Percentiles rank a stretch among this genome's conserved stretches.
These are phyloP conservation scores for Wickerhamiella lipophila DNA, from an alignment of 805 yeast genomes.

Conservation along the genomic window DNA sequence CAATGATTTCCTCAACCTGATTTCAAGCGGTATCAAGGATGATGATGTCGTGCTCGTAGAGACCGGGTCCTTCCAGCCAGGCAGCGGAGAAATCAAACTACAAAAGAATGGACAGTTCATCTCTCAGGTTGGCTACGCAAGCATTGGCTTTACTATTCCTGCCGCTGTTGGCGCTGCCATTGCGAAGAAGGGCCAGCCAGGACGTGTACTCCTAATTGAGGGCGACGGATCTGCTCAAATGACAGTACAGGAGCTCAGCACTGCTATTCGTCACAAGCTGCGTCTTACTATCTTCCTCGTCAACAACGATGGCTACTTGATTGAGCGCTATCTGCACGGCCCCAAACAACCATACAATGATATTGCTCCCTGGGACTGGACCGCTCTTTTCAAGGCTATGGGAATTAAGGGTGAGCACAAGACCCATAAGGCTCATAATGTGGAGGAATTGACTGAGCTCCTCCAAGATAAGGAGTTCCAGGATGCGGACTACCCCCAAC, in stretches of 20 bases:
- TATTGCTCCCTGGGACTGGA: slow-evolving; percentile 79
- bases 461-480: slow-evolving; percentile 30
- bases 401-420: slow-evolving; percentile 26
- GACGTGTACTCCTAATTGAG: slow-evolving; percentile 59
- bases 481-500: slow-evolving; percentile 32
- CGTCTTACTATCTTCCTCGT: slow-evolving; percentile 60
- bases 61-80: slow-evolving; percentile 75
- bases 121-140: slow-evolving; percentile 65
- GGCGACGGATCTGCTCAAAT: slow-evolving; percentile 95
- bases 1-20: slow-evolving; percentile 28
- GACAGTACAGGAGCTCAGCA: slow-evolving; percentile 76
- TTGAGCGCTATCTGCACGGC: slow-evolving; percentile 78
- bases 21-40: slow-evolving; percentile 38
- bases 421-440: slow-evolving; percentile 29
- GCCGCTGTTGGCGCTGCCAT: slow-evolving; percentile 71
- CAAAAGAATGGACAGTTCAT: slow-evolving; percentile 37
- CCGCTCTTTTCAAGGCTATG: slow-evolving; percentile 49
- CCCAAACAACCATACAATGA: slow-evolving; percentile 68
- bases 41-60: slow-evolving; percentile 68
- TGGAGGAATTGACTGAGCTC: slow-evolving; percentile 31
- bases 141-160: slow-evolving; percentile 84
- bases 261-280: slow-evolving; percentile 45
- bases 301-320: slow-evolving; percentile 82
- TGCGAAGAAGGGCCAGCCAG: slow-evolving; percentile 26
- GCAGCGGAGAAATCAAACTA: slow-evolving; percentile 51